Evolutionary conservation across 495 filamentous ascomycete genomes (phyloP).

Genomic region (Penicillium bialowiezense): DNA sequence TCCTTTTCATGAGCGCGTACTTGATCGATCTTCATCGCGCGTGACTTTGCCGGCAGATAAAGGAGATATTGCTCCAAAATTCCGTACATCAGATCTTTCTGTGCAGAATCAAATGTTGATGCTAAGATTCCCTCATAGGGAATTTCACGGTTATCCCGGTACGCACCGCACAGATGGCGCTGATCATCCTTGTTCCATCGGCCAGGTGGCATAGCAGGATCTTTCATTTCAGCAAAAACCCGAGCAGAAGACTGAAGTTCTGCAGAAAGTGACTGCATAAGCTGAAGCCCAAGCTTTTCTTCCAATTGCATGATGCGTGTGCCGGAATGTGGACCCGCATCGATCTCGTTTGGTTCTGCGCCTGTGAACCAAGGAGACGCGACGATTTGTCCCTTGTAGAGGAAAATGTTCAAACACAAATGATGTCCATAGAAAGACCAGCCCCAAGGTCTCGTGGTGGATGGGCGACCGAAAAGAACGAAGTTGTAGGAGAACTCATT

Average conservation of each 20-base stretch:
- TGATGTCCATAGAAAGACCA: constrained; percentile 77
- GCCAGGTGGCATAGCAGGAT: constrained; percentile 60
- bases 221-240: constrained; percentile 53
- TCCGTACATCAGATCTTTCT: constrained; percentile 51
- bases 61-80: constrained; percentile 61
- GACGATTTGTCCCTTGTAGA: constrained; percentile 58
- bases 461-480: constrained; percentile 57
- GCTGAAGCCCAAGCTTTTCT: constrained; percentile 55
- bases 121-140: constrained; percentile 66
- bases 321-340: constrained; percentile 57
- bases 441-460: constrained; percentile 58
- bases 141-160: constrained; percentile 71
- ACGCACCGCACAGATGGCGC: constrained; percentile 70
- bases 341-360: constrained; percentile 73
- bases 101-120: constrained; percentile 36
- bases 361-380: constrained; percentile 71
- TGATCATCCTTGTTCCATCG: constrained; percentile 75
- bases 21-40: constrained; percentile 49
- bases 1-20: constrained; percentile 53
- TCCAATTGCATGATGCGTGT: constrained; percentile 64
- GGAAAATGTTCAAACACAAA: constrained; percentile 65
- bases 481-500: constrained; percentile 78
- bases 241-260: constrained; percentile 51
- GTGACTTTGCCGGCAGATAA: constrained; percentile 56
- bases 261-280: constrained; percentile 62